Conservation (phyloP, 805 yeast species). For the Lipomyces orientalis region DNA sequence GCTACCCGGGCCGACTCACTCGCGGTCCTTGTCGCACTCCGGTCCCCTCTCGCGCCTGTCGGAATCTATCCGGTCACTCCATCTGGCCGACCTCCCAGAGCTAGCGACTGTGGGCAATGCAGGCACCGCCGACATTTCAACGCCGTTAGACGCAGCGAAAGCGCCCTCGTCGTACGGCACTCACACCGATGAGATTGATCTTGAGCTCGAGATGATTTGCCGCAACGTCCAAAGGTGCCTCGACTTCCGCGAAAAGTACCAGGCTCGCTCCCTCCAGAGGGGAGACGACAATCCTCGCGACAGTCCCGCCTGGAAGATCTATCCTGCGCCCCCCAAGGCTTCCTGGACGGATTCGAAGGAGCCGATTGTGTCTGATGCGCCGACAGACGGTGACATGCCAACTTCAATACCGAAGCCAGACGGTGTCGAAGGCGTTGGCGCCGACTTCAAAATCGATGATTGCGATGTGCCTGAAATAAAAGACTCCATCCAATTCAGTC, state of each 20-base stretch:
- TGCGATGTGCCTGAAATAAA: constrained; percentile 59
- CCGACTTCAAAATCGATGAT: constrained; percentile 63
- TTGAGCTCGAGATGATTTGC: constrained; percentile 48
- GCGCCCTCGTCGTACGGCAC: background rate
- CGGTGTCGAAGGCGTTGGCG: constrained; percentile 47
- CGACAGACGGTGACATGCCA: constrained; percentile 43
- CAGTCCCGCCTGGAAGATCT: constrained; percentile 70
- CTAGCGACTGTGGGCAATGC: background rate
- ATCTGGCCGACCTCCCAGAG: constrained; percentile 3
- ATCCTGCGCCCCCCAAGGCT: constrained; percentile 94
- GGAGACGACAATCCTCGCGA: constrained; percentile 87
- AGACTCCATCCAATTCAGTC: constrained; percentile 51
- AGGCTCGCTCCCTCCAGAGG: constrained; percentile 70
- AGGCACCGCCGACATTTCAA: background rate
- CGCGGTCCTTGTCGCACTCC: constrained; percentile 1
- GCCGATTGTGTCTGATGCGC: constrained; percentile 54
- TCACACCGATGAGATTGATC: constrained; percentile 24
- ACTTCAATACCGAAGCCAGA: constrained; percentile 34
- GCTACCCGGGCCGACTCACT: background rate
- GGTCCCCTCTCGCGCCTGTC: constrained; percentile 10
- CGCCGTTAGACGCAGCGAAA: background rate
- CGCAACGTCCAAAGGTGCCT: constrained; percentile 57
- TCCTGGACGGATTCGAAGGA: constrained; percentile 73
- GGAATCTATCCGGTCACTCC: constrained; percentile 23
- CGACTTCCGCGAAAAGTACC: constrained; percentile 76